phyloP scores from a whole-genome alignment of 1,139 yeast genomes.

The Suhomyces maxii region DNA sequence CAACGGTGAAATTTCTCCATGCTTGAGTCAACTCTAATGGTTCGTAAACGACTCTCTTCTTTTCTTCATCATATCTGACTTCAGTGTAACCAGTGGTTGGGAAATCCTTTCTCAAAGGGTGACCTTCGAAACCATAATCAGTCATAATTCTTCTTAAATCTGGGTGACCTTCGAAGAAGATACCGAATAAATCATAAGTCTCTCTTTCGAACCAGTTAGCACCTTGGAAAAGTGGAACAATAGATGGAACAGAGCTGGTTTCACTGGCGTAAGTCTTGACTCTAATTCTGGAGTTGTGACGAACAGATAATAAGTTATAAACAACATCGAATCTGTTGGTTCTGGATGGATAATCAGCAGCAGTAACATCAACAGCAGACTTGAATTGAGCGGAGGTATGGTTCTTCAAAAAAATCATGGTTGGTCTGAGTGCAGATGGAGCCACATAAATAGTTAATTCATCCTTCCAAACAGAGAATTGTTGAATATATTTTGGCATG shows the following conservation, averaged over 20 bases:
- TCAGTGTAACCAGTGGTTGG: constrained; percentile 91
- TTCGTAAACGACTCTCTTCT: constrained; percentile 85
- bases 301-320: constrained; percentile 75
- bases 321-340: constrained; percentile 85
- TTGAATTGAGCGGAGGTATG: constrained; percentile 84
- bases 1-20: constrained; percentile 86
- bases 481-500: constrained; percentile 80
- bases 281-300: constrained; percentile 84
- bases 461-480: constrained; percentile 88
- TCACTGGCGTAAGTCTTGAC: constrained; percentile 89
- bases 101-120: constrained; percentile 89
- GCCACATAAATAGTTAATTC: constrained; percentile 77
- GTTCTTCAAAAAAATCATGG: constrained; percentile 66
- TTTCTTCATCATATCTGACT: constrained; percentile 87
- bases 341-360: constrained; percentile 84
- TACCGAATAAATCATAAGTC: constrained; percentile 82
- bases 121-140: constrained; percentile 91
- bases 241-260: constrained; percentile 77
- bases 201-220: constrained; percentile 92
- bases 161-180: constrained; percentile 86
- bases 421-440: constrained; percentile 73
- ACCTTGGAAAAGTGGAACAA: constrained; percentile 70
- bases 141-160: constrained; percentile 89
- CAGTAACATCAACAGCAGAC: constrained; percentile 78
- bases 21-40: constrained; percentile 91